A percentile compares a stretch with the other conserved stretches of the same genome.
These are phyloP conservation scores for Coemansia sp. DNA, from an alignment of 192 early-diverging fungal genomes.

Conservation along the genomic window DNA sequence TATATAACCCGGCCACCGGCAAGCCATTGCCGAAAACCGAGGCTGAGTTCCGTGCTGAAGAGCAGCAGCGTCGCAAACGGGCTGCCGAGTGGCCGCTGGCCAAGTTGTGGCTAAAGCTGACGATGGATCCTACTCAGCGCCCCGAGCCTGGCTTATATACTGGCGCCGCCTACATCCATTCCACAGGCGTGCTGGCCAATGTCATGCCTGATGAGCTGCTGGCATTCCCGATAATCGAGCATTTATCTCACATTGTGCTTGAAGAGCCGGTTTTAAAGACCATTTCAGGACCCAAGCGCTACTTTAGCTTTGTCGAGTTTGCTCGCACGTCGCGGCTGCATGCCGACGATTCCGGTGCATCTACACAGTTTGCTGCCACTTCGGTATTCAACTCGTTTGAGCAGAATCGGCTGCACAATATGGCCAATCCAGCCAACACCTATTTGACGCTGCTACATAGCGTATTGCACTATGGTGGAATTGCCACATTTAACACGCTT, in stretches of 20 bases:
- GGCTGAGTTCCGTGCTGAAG: constrained; percentile 39
- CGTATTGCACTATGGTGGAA: constrained; percentile 69
- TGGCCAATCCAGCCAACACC: constrained; percentile 67
- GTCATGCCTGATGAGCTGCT: constrained; percentile 51
- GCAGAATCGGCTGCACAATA: constrained; percentile 54
- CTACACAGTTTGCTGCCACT: constrained; percentile 51
- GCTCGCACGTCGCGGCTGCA: constrained; percentile 14
- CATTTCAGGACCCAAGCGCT: constrained; percentile 49
- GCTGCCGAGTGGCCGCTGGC: constrained; percentile 37
- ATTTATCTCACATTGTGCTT: constrained; percentile 59
- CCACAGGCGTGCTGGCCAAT: constrained; percentile 48
- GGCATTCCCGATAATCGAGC: constrained; percentile 54
- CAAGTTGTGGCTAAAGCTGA: constrained; percentile 36
- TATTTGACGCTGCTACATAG: constrained; percentile 72
- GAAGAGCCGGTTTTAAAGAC: constrained; percentile 60
- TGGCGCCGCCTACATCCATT: constrained; percentile 39
- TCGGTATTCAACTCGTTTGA: constrained; percentile 64
- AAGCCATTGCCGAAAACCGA: constrained; percentile 15
- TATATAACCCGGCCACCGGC: constrained; percentile 8
- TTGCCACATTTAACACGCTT: constrained; percentile 58
- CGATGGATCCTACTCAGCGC: constrained; percentile 27
- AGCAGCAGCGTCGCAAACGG: constrained; percentile 9
- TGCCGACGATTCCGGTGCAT: neutral
- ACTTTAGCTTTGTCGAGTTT: constrained; percentile 52
- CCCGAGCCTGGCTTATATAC: constrained; percentile 11